A percentile compares a stretch with the other conserved stretches of the same genome.
These are phyloP conservation scores for Agaricus sinodeliciosus DNA, from an alignment of 768 basidiomycete genomes.

Conservation along the genomic window DNA sequence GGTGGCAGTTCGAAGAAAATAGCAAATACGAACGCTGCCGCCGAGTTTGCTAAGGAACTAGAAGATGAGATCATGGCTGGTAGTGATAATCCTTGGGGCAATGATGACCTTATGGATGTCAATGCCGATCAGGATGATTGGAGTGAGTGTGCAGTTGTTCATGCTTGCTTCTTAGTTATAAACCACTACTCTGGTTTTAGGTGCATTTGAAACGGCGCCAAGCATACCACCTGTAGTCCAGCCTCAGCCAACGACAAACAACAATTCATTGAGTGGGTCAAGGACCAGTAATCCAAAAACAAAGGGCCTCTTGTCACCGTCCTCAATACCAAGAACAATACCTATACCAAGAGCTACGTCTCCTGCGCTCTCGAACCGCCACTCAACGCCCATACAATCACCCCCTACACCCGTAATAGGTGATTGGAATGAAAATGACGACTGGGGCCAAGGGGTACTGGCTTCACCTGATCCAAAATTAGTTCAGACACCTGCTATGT, in stretches of 20 bases:
- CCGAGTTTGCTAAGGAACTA: constrained; percentile 44
- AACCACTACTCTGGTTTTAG: constrained; percentile 25
- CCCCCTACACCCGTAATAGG: constrained; percentile 16
- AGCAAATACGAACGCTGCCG: constrained; percentile 20
- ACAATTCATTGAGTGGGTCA: constrained; percentile 11
- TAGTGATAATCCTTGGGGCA: constrained; percentile 59
- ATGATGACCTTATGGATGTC: constrained; percentile 84
- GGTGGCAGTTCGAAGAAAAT: constrained; percentile 40
- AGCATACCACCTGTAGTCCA: constrained; percentile 9
- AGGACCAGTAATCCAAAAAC: constrained; percentile 5
- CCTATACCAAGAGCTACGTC: neutral
- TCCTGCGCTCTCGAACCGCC: neutral
- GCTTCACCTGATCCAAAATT: neutral
- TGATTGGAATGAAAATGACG: constrained; percentile 19
- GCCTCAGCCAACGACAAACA: constrained; percentile 8
- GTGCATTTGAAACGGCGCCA: constrained; percentile 69
- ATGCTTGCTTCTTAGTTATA: neutral
- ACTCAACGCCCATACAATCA: constrained; percentile 14
- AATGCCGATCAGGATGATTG: constrained; percentile 93
- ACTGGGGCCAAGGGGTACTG: constrained; percentile 16
- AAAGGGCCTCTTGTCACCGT: constrained; percentile 1
- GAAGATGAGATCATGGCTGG: constrained; percentile 49
- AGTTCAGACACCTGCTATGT: constrained; percentile 22
- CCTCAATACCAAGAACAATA: neutral
- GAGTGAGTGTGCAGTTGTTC: constrained; percentile 52